Percentiles rank a stretch among this genome's conserved stretches.
phyloP scores from a whole-genome alignment of 2,329 filamentous ascomycete genomes.

The Zarea fungicola region DNA sequence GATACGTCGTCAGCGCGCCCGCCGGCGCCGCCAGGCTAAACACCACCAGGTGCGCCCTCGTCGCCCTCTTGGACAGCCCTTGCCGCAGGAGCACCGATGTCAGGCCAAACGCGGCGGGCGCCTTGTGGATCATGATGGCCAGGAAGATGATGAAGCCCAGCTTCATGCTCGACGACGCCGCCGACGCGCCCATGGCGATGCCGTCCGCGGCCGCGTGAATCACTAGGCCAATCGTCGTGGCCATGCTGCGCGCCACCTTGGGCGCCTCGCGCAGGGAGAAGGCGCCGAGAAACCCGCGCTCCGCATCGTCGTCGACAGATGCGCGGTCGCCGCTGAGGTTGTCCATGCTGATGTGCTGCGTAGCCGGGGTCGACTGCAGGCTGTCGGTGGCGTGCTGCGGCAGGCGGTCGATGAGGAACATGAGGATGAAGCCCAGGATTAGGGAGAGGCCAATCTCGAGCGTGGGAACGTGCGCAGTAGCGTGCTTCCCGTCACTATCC shows the following conservation, averaged over 20 bases:
- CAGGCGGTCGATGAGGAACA: slow-evolving; percentile 91
- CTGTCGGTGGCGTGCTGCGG: slow-evolving; percentile 66
- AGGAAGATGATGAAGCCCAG: slow-evolving; percentile 90
- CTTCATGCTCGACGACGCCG: slow-evolving; percentile 65
- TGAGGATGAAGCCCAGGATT: slow-evolving; percentile 84
- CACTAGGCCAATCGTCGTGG: slow-evolving; percentile 90
- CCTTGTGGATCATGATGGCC: slow-evolving; percentile 97
- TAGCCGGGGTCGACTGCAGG: slow-evolving; percentile 59
- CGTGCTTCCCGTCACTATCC: slow-evolving; percentile 29
- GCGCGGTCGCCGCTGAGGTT: slow-evolving; percentile 56
- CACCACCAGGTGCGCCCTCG: slow-evolving; percentile 77
- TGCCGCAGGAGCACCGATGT: slow-evolving; percentile 88
- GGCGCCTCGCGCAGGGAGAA: slow-evolving; percentile 49
- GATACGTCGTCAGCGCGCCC: slow-evolving; percentile 78
- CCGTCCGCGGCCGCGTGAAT: slow-evolving; percentile 95
- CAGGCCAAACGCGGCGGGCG: slow-evolving; percentile 88
- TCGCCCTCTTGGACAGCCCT: slow-evolving; percentile 79
- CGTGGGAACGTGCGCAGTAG: slow-evolving; percentile 53
- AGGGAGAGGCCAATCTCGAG: slow-evolving; percentile 84
- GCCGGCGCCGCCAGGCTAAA: slow-evolving; percentile 89
- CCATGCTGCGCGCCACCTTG: slow-evolving; percentile 58
- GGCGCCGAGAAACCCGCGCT: slow-evolving; percentile 51
- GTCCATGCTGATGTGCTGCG: slow-evolving; percentile 83
- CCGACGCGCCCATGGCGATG: slow-evolving; percentile 90
- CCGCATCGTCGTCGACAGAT: slow-evolving; percentile 51